These are phyloP conservation scores for Verbena officinalis DNA, from an alignment of 257 asterid genomes.

Conservation along the genomic window DNA sequence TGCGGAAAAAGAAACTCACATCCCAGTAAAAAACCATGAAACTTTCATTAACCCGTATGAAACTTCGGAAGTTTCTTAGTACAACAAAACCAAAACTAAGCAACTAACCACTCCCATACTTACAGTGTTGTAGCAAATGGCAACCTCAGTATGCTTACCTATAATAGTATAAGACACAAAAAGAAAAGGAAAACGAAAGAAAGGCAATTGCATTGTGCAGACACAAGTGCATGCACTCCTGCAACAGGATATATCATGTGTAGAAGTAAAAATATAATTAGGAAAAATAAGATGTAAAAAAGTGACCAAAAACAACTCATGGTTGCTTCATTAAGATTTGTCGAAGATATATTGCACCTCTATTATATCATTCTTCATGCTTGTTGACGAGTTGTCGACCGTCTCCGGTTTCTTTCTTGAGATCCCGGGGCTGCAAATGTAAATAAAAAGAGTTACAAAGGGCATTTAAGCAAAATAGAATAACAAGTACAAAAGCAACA, in stretches of 20 bases:
- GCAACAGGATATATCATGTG: constrained; percentile 33
- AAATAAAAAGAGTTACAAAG: background rate
- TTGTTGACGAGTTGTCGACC: constrained; percentile 34
- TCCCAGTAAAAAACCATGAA: constrained; percentile 32
- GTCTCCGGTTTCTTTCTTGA: constrained; percentile 41
- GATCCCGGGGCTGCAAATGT: constrained; percentile 53
- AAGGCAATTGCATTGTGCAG: constrained; percentile 34
- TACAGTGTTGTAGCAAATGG: constrained; percentile 47
- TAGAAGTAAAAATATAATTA: constrained; percentile 16
- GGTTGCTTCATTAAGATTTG: constrained; percentile 24
- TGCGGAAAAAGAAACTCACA: constrained; percentile 5
- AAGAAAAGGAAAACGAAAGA: constrained; percentile 24
- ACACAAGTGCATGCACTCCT: constrained; percentile 32
- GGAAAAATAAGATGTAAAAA: constrained; percentile 16
- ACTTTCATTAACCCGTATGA: constrained; percentile 36
- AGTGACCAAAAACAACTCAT: constrained; percentile 33
- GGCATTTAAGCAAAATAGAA: background rate
- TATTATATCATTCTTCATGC: constrained; percentile 28
- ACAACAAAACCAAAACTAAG: constrained; percentile 25
- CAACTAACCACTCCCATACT: constrained; percentile 42
- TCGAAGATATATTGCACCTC: constrained; percentile 32
- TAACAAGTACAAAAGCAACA: background rate
- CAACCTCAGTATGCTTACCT: constrained; percentile 36
- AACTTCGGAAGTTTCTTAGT: constrained; percentile 20
- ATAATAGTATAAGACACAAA: background rate